phyloP scores from a whole-genome alignment of 805 yeast genomes.

The Kockiozyma suomiensis region DNA sequence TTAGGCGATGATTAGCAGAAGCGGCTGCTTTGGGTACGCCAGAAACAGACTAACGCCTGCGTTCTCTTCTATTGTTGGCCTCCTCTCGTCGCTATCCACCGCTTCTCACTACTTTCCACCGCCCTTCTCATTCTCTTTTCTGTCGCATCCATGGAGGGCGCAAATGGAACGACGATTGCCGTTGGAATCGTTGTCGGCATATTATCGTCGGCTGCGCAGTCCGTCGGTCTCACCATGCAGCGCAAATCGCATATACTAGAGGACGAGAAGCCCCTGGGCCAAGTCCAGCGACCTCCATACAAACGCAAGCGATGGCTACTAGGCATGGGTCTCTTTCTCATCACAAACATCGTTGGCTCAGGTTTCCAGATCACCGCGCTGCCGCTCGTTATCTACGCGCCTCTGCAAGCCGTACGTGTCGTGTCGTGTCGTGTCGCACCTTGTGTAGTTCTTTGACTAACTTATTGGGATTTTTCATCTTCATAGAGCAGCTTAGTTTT shows the following conservation, averaged over 20 bases:
- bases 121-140: background rate
- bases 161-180: slow-evolving; percentile 32
- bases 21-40: slow-evolving; percentile 6
- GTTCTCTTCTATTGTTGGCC: no score
- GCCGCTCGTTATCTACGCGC: slow-evolving; percentile 77
- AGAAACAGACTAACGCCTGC: slow-evolving; percentile 4
- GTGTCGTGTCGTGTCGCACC: background rate
- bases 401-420: slow-evolving; percentile 66
- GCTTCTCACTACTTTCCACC: background rate
- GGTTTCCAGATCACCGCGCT: slow-evolving; percentile 80
- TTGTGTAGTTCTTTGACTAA: background rate
- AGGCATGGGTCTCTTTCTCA: slow-evolving; percentile 70
- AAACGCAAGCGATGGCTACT: slow-evolving; percentile 63
- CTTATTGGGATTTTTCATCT: background rate
- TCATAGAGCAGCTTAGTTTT: slow-evolving; percentile 67
- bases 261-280: slow-evolving; percentile 40
- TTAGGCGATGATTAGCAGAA: background rate
- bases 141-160: slow-evolving; percentile 28
- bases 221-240: slow-evolving; percentile 80
- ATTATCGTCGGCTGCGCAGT: slow-evolving; percentile 74
- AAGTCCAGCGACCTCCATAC: slow-evolving; percentile 44
- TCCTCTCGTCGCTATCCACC: no score
- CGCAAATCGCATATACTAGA: slow-evolving; percentile 69
- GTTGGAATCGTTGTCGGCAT: slow-evolving; percentile 51
- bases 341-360: slow-evolving; percentile 78